These are phyloP conservation scores for Mycena amicta DNA, from an alignment of 768 basidiomycete species.

Conservation along the genomic window DNA sequence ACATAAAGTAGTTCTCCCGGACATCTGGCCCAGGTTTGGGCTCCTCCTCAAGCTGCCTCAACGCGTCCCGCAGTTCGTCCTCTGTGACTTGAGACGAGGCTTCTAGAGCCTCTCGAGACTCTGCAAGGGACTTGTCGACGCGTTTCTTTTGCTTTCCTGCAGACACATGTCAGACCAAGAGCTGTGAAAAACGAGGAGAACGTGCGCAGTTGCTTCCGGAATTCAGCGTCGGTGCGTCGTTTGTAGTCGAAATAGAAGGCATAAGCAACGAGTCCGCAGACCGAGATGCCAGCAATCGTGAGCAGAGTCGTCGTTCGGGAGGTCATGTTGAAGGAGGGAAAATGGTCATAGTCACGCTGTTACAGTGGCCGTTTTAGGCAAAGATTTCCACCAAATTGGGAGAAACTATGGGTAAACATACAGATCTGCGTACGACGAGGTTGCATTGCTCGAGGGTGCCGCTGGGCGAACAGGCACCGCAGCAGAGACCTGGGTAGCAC, in stretches of 20 bases:
- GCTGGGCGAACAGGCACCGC: too few relatives aligned
- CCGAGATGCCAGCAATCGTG: slow-evolving; percentile 50
- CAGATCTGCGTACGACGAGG: too few relatives aligned
- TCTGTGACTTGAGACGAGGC: slow-evolving; percentile 39
- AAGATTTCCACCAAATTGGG: too few relatives aligned
- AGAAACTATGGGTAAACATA: too few relatives aligned
- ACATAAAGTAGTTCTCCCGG: slow-evolving; percentile 90
- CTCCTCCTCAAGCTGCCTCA: slow-evolving; percentile 72
- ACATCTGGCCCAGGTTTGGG: slow-evolving; percentile 68
- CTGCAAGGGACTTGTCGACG: slow-evolving; percentile 65
- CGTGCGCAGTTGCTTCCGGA: slow-evolving; percentile 86
- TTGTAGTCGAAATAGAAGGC: slow-evolving; percentile 94
- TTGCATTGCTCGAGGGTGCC: too few relatives aligned
- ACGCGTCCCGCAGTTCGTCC: slow-evolving; percentile 61
- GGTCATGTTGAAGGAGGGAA: slow-evolving; percentile 33
- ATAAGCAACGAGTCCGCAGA: slow-evolving; percentile 73
- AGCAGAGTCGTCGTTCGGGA: slow-evolving; percentile 42
- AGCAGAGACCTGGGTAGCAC: too few relatives aligned
- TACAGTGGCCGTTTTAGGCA: too few relatives aligned
- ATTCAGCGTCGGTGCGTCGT: slow-evolving; percentile 82
- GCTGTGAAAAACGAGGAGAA: slow-evolving; percentile 14
- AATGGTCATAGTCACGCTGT: neutral
- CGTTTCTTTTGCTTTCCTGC: slow-evolving; percentile 93
- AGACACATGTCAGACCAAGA: slow-evolving; percentile 12
- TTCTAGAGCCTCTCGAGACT: slow-evolving; percentile 47